Conservation (phyloP, 257 asterid species). For the Ophiorrhiza pumila region DNA sequence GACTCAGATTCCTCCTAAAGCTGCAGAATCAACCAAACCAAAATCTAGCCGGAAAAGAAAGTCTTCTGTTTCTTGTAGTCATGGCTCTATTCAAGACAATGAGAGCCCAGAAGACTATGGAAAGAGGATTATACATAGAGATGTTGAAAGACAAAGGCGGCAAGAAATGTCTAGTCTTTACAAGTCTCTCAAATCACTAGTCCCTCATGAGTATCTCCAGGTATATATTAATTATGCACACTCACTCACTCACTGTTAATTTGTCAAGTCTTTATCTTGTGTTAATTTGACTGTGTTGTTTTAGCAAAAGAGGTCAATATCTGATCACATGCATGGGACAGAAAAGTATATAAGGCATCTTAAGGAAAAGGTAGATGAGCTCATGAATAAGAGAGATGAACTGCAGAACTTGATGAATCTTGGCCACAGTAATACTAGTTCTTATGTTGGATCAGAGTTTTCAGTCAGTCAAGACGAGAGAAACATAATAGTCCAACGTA, state of each 20-base stretch:
- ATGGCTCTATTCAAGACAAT: neutral
- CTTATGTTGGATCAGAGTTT: neutral
- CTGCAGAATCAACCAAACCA: neutral
- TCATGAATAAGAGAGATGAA: constrained; percentile 2
- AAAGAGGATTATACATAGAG: constrained; percentile 40
- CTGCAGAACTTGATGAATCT: neutral
- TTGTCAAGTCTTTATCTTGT: too few species aligned
- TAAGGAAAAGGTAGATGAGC: constrained; percentile 27
- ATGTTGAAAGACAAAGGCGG: constrained; percentile 53
- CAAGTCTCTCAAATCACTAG: constrained; percentile 46
- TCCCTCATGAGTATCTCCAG: constrained; percentile 54
- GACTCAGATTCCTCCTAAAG: neutral
- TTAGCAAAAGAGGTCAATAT: constrained; percentile 46
- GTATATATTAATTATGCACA: too few species aligned
- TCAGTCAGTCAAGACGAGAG: neutral
- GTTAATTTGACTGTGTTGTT: neutral
- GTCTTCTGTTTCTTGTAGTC: neutral
- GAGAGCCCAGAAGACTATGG: neutral
- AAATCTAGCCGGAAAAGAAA: neutral
- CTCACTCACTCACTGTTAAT: too few species aligned
- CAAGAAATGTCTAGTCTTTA: constrained; percentile 54
- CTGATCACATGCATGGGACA: constrained; percentile 41
- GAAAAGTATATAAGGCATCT: constrained; percentile 35
- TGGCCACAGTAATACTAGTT: neutral
- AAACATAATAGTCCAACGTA: constrained; percentile 11